A percentile compares a stretch with the other conserved stretches of the same genome.
These are phyloP conservation scores for Blastobotrys serpentis DNA, from an alignment of 1,139 yeast species.

Conservation along the genomic window DNA sequence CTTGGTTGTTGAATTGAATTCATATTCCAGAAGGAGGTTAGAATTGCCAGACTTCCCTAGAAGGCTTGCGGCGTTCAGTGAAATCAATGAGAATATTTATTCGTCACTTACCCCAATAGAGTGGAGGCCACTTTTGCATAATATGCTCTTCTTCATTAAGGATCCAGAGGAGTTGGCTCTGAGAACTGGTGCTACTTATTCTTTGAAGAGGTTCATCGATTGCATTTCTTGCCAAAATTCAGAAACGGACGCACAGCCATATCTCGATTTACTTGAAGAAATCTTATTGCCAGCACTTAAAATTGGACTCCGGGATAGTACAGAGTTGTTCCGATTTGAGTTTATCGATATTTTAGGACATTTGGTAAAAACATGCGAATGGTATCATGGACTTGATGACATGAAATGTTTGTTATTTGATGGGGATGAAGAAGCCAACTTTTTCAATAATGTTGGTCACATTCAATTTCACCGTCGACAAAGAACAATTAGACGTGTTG, in stretches of 20 bases:
- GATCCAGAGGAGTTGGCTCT: slow-evolving; percentile 80
- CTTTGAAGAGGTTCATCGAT: slow-evolving; percentile 67
- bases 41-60: slow-evolving; percentile 79
- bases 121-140: slow-evolving; percentile 79
- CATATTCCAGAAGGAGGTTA: slow-evolving; percentile 61
- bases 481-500: slow-evolving; percentile 69
- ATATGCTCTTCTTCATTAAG: slow-evolving; percentile 66
- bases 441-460: slow-evolving; percentile 77
- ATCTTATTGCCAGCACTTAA: slow-evolving; percentile 65
- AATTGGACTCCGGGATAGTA: slow-evolving; percentile 61
- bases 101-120: slow-evolving; percentile 49
- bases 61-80: slow-evolving; percentile 65
- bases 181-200: slow-evolving; percentile 72
- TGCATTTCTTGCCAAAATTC: slow-evolving; percentile 29
- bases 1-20: slow-evolving; percentile 62
- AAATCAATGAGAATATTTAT: slow-evolving; percentile 58
- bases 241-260: slow-evolving; percentile 39
- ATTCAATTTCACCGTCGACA: slow-evolving; percentile 85
- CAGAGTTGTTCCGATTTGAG: slow-evolving; percentile 68
- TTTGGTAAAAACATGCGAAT: slow-evolving; percentile 50
- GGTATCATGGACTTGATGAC: slow-evolving; percentile 58
- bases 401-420: slow-evolving; percentile 62
- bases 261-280: slow-evolving; percentile 49
- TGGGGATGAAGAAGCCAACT: slow-evolving; percentile 81
- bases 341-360: slow-evolving; percentile 66